phyloP scores from a whole-genome alignment of 176 grass and related monocot genomes.

The Cenchrus fungigraminus region DNA sequence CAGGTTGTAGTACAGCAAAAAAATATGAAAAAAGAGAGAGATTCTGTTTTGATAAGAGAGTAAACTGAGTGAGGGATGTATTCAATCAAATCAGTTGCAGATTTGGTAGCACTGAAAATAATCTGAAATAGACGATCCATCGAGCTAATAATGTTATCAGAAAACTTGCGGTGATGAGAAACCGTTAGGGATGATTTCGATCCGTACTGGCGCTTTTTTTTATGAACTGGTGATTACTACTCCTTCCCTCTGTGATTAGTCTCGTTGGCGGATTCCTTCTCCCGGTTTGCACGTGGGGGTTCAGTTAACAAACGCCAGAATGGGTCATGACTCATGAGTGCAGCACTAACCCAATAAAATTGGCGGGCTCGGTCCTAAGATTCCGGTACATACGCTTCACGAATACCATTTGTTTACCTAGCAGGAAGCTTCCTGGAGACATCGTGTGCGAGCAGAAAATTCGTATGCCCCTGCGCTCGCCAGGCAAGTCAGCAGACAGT shows the following conservation, averaged over 20 bases:
- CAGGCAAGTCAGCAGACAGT: slow-evolving; percentile 37
- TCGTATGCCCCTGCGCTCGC: background rate
- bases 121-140: background rate
- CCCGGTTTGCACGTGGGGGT: slow-evolving; percentile 48
- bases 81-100: background rate
- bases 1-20: slow-evolving; percentile 17
- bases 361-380: slow-evolving; percentile 41
- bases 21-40: background rate
- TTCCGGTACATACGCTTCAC: slow-evolving; percentile 49
- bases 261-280: slow-evolving; percentile 41
- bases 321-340: slow-evolving; percentile 23
- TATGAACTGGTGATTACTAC: background rate
- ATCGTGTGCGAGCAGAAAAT: slow-evolving; percentile 6
- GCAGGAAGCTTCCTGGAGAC: slow-evolving; percentile 43
- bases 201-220: background rate
- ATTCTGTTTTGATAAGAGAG: slow-evolving; percentile 22
- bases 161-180: background rate
- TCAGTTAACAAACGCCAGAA: slow-evolving; percentile 23
- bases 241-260: slow-evolving; percentile 16
- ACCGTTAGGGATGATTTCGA: slow-evolving; percentile 15
- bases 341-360: slow-evolving; percentile 30
- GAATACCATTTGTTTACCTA: slow-evolving; percentile 33
- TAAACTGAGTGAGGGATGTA: background rate
- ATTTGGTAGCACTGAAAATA: background rate
- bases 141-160: background rate